Conservation (phyloP, 805 yeast species). For the Barnettozyma pratensis region DNA sequence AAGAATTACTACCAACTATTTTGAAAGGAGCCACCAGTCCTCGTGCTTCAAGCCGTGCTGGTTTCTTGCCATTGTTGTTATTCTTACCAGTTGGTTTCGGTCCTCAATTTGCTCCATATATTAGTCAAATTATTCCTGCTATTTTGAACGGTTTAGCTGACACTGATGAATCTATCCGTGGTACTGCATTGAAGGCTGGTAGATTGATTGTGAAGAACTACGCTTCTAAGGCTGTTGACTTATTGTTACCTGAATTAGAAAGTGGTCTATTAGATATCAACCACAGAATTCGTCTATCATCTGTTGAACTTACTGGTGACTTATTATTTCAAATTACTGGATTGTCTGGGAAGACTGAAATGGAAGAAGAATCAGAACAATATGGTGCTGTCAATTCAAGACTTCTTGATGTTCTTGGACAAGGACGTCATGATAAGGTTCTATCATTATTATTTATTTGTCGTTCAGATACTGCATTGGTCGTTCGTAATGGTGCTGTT, state of each 20-base stretch:
- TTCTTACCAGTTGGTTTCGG: conserved; percentile 96
- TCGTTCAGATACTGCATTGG: conserved; percentile 84
- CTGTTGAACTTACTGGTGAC: conserved; percentile 95
- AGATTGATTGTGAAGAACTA: conserved; percentile 86
- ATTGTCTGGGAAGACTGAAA: conserved; percentile 70
- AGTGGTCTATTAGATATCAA: conserved; percentile 77
- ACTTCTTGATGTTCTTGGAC: conserved; percentile 76
- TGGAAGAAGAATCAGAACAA: conserved; percentile 43
- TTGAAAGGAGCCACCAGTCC: conserved; percentile 63
- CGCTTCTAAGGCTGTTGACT: conserved; percentile 88
- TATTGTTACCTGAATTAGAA: conserved; percentile 90
- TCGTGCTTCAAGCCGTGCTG: conserved; percentile 77
- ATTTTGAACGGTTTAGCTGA: conserved; percentile 90
- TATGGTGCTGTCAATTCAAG: conserved; percentile 52
- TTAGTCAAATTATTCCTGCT: conserved; percentile 83
- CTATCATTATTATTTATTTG: conserved; percentile 86
- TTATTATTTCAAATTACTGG: conserved; percentile 92
- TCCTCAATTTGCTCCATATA: conserved; percentile 82
- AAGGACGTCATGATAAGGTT: conserved; percentile 81
- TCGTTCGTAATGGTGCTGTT: conserved; percentile 83
- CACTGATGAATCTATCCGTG: conserved; percentile 77
- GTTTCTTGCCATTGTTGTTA: conserved; percentile 83
- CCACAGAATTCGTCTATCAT: conserved; percentile 84
- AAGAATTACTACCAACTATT: conserved; percentile 80
- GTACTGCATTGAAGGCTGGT: conserved; percentile 88